These are phyloP conservation scores for Madurella mycetomatis DNA, from an alignment of 2,329 filamentous ascomycete species.

Conservation along the genomic window DNA sequence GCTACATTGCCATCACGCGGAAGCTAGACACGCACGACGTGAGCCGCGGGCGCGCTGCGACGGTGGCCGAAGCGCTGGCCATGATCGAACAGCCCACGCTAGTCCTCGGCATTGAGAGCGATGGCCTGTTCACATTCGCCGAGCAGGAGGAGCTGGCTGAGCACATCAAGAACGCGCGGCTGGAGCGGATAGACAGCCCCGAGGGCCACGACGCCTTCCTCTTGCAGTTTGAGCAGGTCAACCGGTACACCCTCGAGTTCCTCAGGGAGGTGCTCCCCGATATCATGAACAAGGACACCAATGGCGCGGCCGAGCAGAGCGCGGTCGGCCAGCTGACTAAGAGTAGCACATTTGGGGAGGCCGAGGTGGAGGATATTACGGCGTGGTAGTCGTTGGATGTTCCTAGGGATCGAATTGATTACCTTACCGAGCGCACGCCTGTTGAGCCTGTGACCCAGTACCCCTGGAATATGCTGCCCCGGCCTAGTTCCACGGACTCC, in stretches of 20 bases:
- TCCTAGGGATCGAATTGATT: neutral
- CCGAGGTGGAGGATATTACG: slow-evolving; percentile 93
- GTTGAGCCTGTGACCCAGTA: too few species aligned
- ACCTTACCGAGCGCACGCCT: too few species aligned
- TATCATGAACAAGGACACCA: slow-evolving; percentile 68
- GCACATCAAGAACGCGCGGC: slow-evolving; percentile 68
- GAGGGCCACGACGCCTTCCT: slow-evolving; percentile 97
- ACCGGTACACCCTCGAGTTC: slow-evolving; percentile 79
- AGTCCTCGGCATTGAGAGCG: slow-evolving; percentile 89
- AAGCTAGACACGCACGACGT: slow-evolving; percentile 98
- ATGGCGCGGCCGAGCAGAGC: slow-evolving; percentile 42
- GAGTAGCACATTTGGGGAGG: slow-evolving; percentile 90
- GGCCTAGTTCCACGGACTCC: too few species aligned
- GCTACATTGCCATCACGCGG: slow-evolving; percentile 97
- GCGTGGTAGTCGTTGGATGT: slow-evolving; percentile 63
- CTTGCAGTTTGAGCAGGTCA: slow-evolving; percentile 96
- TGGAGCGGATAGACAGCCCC: slow-evolving; percentile 86
- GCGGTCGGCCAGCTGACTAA: slow-evolving; percentile 65
- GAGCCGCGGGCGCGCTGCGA: slow-evolving; percentile 66
- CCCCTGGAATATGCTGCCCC: too few species aligned
- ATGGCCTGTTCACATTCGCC: slow-evolving; percentile 93
- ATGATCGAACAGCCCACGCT: slow-evolving; percentile 85
- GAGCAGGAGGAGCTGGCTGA: slow-evolving; percentile 90
- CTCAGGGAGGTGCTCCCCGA: slow-evolving; percentile 77
- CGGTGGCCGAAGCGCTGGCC: slow-evolving; percentile 69